Evolutionary conservation across 2,329 filamentous ascomycete species (phyloP).

Genomic region (Talaromyces rugulosus): DNA sequence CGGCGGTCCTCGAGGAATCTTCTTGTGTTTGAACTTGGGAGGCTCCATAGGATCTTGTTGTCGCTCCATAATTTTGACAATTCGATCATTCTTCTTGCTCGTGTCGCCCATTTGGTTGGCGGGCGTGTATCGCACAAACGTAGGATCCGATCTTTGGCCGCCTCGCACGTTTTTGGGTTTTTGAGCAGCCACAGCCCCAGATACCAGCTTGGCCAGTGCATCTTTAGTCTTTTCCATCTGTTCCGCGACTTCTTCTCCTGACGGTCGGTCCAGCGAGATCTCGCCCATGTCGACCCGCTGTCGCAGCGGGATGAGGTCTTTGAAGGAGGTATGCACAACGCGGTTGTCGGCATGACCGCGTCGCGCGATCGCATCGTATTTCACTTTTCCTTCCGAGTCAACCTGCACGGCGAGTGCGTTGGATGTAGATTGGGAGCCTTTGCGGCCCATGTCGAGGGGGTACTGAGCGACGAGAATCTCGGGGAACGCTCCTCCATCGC

Average conservation of each 20-base stretch:
- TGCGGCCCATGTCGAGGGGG: conserved; percentile 89
- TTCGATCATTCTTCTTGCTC: conserved; percentile 82
- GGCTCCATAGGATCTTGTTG: conserved; percentile 95
- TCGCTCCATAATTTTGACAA: conserved; percentile 96
- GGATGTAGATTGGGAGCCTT: conserved; percentile 61
- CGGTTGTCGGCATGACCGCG: conserved; percentile 80
- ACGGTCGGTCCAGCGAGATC: conserved; percentile 78
- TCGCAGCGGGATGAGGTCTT: conserved; percentile 88
- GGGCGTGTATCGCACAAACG: conserved; percentile 92
- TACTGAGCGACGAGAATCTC: conserved; percentile 94
- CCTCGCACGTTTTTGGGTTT: conserved; percentile 93
- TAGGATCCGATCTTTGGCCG: conserved; percentile 75
- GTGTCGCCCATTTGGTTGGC: conserved; percentile 93
- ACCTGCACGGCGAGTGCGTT: conserved; percentile 93
- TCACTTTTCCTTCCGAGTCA: conserved; percentile 85
- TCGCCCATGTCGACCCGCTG: conserved; percentile 92
- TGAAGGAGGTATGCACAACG: conserved; percentile 92
- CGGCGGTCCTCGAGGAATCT: conserved; percentile 88
- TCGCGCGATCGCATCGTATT: conserved; percentile 91
- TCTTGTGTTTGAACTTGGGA: conserved; percentile 98
- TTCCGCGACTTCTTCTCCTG: conserved; percentile 74
- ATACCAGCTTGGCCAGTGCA: conserved; percentile 76
- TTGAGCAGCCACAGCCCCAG: conserved; percentile 82
- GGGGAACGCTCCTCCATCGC: conserved; percentile 92
- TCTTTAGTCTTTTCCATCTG: conserved; percentile 85